Base-by-base conservation (phyloP, 176 grass and related monocot species). In the Carex littledalei region DNA sequence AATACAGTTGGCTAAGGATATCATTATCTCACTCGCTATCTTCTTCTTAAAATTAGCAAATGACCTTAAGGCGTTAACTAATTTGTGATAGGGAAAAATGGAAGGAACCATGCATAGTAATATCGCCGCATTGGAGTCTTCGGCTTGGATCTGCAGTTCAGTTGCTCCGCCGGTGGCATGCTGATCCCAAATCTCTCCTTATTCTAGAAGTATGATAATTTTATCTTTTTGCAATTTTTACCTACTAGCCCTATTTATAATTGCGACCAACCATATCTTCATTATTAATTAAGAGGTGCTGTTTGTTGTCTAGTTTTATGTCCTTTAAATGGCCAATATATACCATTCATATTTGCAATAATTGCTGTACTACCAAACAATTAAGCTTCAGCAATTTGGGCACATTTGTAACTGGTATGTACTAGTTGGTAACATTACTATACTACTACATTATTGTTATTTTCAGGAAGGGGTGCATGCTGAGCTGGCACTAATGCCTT, bases 71-170 rank as follows among this genome's bases (percentile, higher is more conserved):
- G 21, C 86, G 10, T 86, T 84, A 67, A 64, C 63, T 86, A 22
- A 53, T 63, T 86, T 88, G 59, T 63, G 89, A 63, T 90, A 98
- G 93, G 85, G 87, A 79, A 84, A 84, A 83, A 75, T 95, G 95
- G 95, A 88, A 93, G 77, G 93, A 98, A 63, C 95, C 93, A 58
- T 94, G 93, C 81, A 88, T 98, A 86, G 89, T 98, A 76, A 82
- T 98, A 67, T 89, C 87, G 80, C 86, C 95, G 64, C 91, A 98
- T 60, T 93, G 86, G 93, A 89, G 71, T 87, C 95, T 95, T 80
- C 90, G 95, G 63, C 85, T 92, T 56, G 89, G 91, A 59, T 85
- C 89, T 6, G 83, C 80, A 80, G 93, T 93, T 71, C 91, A 89
- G 81, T 92, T 98, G 85, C 95, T 98, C 86, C 83, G 35, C 71